These are phyloP conservation scores for Isochrysis galbana DNA, from an alignment of 78 protist genomes.

Conservation along the genomic window DNA sequence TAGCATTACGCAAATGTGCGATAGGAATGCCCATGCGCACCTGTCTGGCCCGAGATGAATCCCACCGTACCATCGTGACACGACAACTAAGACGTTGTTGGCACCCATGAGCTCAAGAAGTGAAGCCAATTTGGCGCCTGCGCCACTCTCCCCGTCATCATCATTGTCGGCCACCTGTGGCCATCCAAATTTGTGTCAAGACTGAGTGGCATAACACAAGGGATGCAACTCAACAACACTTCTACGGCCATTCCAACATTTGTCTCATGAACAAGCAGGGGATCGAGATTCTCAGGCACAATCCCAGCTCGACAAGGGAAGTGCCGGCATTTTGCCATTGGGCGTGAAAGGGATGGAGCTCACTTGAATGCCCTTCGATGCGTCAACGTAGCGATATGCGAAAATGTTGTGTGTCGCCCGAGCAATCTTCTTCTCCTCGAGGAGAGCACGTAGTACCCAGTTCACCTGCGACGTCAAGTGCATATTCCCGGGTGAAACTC, in stretches of 20 bases:
- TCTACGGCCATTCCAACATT: too few species aligned
- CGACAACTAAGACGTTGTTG: constrained; percentile 50
- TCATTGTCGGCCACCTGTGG: constrained; percentile 64
- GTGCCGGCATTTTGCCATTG: too few species aligned
- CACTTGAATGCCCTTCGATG: background rate
- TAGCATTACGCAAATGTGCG: too few species aligned
- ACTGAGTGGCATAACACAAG: too few species aligned
- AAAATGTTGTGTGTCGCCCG: constrained; percentile 52
- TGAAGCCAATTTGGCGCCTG: constrained; percentile 55
- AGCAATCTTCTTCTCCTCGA: background rate
- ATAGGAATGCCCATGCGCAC: too few species aligned
- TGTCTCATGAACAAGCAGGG: too few species aligned
- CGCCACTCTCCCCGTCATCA: constrained; percentile 77
- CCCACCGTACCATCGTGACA: constrained; percentile 82
- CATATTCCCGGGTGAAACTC: background rate
- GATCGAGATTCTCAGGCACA: too few species aligned
- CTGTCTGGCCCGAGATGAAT: constrained; percentile 70
- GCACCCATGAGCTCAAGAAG: constrained; percentile 41
- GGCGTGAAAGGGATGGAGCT: too few species aligned
- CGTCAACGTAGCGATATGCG: background rate
- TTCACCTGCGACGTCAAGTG: background rate
- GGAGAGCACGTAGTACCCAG: background rate
- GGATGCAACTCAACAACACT: too few species aligned
- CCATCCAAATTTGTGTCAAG: too few species aligned
- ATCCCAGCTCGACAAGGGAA: too few species aligned